Base-by-base conservation (phyloP, 192 early-diverging fungal species). In the Funneliformis geosporum region DNA sequence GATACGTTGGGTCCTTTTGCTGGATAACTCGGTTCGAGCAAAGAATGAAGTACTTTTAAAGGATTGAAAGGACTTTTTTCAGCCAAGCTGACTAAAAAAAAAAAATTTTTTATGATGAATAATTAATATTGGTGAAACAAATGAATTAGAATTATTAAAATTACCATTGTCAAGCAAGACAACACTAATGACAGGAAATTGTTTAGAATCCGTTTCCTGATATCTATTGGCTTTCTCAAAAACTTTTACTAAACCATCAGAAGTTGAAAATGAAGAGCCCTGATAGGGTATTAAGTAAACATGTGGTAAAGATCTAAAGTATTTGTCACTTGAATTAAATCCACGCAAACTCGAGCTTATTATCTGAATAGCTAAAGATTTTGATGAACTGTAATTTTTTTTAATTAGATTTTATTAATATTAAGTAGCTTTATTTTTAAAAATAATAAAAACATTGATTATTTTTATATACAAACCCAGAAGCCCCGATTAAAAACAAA, bases 61-160 rank as follows among this genome's bases (percentile, higher is more conserved):
- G 78, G 78, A 68, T 79, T 72, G 25, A 60, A 72, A 25, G 62
- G 78, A 55, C 67, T 71, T 2, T 38, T 79, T 72, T 72, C 78
- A 8, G 68, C 78, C 28, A 79, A 61, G 72, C 78, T 67, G 9
- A 79, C 78, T 77, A 4, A 77, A 1, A 67, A 50, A 50, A 4
- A 50, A 50, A 16, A 16, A 47, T 47, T 0, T 5, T 18, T 14
- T 18, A 50, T 50, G 47, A 18, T 5, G 5, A 18, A 16, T 5
- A 18, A 18, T 16, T 44, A 44, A 44, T 44, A 44, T 6, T 10
- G 9, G 5, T 18, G 5, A 16, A 50, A 50, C 2, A 50, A 5
- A 50, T 50, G 2, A 50, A 50, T 18, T 50, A 50, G 2, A 50
- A 50, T 18, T 33, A 33, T 33, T 0, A 16, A 50, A 50, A 50